Evolutionary conservation across 75 land plant species (phyloP).

Genomic region (Sequoiadendron giganteum): DNA sequence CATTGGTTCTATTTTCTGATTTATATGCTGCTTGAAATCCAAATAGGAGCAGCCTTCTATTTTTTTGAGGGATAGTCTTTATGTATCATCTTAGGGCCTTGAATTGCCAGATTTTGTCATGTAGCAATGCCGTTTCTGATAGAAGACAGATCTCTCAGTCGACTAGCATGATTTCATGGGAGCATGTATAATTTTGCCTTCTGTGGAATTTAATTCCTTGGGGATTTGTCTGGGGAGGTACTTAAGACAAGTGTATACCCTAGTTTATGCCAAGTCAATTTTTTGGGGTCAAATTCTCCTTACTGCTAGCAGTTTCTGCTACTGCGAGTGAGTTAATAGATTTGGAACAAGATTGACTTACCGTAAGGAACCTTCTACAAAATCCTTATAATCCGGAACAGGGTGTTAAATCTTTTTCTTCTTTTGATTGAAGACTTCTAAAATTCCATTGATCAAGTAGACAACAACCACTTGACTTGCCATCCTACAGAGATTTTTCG

Average conservation of each 20-base stretch:
- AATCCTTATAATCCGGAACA: no score
- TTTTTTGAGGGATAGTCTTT: background rate
- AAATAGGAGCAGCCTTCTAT: background rate
- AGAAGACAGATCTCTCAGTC: background rate
- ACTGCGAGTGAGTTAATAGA: background rate
- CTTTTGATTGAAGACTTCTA: no score
- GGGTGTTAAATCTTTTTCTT: no score
- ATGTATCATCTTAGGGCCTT: background rate
- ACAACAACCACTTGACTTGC: no score
- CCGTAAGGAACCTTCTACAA: background rate
- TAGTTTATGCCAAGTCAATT: background rate
- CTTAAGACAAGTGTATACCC: background rate
- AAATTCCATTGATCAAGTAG: no score
- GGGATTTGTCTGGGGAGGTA: background rate
- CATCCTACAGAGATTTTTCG: background rate
- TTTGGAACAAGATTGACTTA: background rate
- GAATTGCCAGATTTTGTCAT: background rate
- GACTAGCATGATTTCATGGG: background rate
- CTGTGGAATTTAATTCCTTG: background rate
- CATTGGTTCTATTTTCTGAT: background rate
- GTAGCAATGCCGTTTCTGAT: background rate
- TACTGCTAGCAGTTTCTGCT: background rate
- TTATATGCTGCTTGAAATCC: background rate
- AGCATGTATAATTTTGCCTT: background rate
- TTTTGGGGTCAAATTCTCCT: background rate